Evolutionary conservation across 1,284 basidiomycete species (phyloP), one percentile per base, ranked within the genome.

Genomic region (Tylopilus orsonianus): DNA sequence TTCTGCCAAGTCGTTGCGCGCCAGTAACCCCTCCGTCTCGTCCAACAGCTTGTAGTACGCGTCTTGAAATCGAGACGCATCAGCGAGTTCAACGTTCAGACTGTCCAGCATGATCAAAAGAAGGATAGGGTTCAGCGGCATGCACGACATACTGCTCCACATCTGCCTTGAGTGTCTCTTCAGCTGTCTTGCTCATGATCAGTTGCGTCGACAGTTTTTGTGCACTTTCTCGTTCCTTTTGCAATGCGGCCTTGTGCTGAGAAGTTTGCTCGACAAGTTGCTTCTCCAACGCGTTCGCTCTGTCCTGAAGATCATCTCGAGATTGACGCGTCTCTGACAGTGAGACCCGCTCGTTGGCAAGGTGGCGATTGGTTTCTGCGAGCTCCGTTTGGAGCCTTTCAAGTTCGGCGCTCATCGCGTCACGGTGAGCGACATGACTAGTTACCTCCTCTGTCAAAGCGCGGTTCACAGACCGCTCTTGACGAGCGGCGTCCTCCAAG

Each of bases 1-100:
- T 58, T 90, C 85, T 8, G 86, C 88, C 30, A 90, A 70, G 32
- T 81, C 74, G 50, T 88, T 88, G n/a, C 82, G 75, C 12, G 81
- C 75, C 20, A 86, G 66, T 13, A 90, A 73, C 2, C 74, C 70
- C 22, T 75, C 77, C 34, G 88, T 78, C 59, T 88, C 79, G 10
- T 85, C 78, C 14, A 79, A 69, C 12, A 90, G 69, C 36, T 68
- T 70, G 50, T 75, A 72, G 61, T 88, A 90, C 8, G 85, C 85
- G 43, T 83, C 78, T 59, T 82, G 77, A 62, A 83, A 90, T 16
- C 72, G 72, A 52, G 79, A 81, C 1, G 76, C 77, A 14, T 83
- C 77, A 2, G 73, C 66, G 4, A 90, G 65, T 34, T 85, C 83
- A 2, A 66, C 51, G 7, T 75, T 74, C 49, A 90, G 61, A 53